Conservation (phyloP, 805 yeast species). For the Candida ficus region DNA sequence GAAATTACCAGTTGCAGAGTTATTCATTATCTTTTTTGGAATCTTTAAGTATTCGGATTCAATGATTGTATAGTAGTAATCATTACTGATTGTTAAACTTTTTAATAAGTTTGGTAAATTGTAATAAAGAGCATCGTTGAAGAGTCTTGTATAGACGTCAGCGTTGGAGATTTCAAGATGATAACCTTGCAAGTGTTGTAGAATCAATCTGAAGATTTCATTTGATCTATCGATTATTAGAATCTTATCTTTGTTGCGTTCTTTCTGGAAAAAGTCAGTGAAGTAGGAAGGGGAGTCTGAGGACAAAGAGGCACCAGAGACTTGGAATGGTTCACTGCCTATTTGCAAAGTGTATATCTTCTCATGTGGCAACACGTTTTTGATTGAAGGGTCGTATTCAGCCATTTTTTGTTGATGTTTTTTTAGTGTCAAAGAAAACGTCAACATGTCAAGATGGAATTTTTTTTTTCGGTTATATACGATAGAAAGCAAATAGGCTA, state of each 20-base stretch:
- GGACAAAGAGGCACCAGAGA: slow-evolving; percentile 80
- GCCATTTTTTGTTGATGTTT: background rate
- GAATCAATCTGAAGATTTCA: slow-evolving; percentile 57
- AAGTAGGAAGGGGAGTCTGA: slow-evolving; percentile 88
- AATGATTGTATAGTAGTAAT: slow-evolving; percentile 46
- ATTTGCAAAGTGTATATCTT: slow-evolving; percentile 65
- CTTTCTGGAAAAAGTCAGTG: slow-evolving; percentile 56
- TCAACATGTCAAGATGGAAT: too few species aligned
- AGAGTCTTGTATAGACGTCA: slow-evolving; percentile 53
- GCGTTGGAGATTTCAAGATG: slow-evolving; percentile 55
- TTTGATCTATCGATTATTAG: slow-evolving; percentile 75
- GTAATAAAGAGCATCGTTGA: slow-evolving; percentile 70
- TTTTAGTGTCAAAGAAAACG: too few species aligned
- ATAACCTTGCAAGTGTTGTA: slow-evolving; percentile 78
- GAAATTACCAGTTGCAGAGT: slow-evolving; percentile 50
- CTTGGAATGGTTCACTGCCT: slow-evolving; percentile 55
- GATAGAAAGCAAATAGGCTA: too few species aligned
- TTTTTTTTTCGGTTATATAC: background rate
- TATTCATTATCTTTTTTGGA: slow-evolving; percentile 46
- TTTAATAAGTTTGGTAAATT: slow-evolving; percentile 52
- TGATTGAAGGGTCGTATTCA: slow-evolving; percentile 37
- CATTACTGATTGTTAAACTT: slow-evolving; percentile 42
- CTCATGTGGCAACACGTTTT: slow-evolving; percentile 59
- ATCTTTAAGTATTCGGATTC: slow-evolving; percentile 59
- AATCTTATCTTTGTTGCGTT: slow-evolving; percentile 32